Base-by-base conservation (phyloP, 495 filamentous ascomycete genomes). In the Hypoxylon crocopeplum region DNA sequence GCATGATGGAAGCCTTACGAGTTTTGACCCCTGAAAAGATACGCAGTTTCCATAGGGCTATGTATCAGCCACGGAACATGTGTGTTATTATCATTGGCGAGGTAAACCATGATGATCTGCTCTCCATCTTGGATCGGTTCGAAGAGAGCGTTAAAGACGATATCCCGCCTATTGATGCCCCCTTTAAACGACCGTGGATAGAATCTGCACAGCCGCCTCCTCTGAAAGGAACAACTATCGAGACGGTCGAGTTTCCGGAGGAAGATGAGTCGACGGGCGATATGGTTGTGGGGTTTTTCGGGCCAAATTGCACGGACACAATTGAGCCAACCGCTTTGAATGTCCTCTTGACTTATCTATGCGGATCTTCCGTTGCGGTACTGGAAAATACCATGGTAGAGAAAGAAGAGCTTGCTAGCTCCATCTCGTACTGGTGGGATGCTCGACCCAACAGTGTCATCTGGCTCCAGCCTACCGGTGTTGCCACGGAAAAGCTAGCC, bases 11-110 rank as follows among this genome's bases (percentile, higher is more conserved):
- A 65, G 85, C 88, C 37, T 81, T 99, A 16, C 84, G 94, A 41
- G 86, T 91, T 15, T 70, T 99, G 34, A 92, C 90, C 2, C 86
- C 91, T 2, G 88, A 98, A 44, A 85, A 91, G 15, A 99, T 99
- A 63, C 86, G 95, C 6, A 83, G 82, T 24, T 99, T 97, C 72
- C 94, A 99, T 70, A 86, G 86, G 46, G 88, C 92, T 49, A 99
- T 99, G 95, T 99, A 99, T 65, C 93, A 97, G 65, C 94, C 95
- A 6, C 95, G 91, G 68, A 99, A 99, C 68, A 74, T 99, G 58
- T 96, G 93, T 60, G 70, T 98, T 46, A 79, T 97, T 27, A 84
- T 99, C 44, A 86, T 93, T 42, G 94, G 94, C 47, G 92, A 96
- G 67, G 88, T 95, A 10, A 85, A 96, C 64, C 92, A 97, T 72